Evolutionary conservation across 371 early-diverging fungal species (phyloP).

Genomic region (Mortierella sp.): DNA sequence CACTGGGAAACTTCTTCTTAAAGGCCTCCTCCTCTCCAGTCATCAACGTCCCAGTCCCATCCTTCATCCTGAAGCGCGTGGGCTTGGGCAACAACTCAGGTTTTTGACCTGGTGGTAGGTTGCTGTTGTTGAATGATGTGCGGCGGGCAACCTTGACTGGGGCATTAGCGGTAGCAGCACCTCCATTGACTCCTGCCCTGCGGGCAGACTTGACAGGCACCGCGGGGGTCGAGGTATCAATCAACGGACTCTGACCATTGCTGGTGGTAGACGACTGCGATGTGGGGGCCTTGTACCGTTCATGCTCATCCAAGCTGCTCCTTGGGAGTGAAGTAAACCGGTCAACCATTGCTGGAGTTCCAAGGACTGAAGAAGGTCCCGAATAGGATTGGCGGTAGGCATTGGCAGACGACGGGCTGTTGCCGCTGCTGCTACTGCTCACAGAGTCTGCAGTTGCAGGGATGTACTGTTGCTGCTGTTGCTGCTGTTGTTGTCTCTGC

Average conservation of each 20-base stretch:
- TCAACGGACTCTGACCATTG: not conserved
- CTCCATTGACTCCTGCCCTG: slow-evolving; percentile 18
- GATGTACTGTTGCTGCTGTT: slow-evolving; percentile 22
- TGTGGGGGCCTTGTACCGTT: slow-evolving; percentile 2
- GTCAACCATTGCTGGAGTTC: not conserved
- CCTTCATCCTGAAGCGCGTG: slow-evolving; percentile 56
- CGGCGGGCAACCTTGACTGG: slow-evolving; percentile 30
- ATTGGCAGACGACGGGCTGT: slow-evolving; percentile 5
- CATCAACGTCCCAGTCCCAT: slow-evolving; percentile 36
- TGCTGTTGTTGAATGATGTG: slow-evolving; percentile 17
- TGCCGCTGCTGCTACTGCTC: not conserved
- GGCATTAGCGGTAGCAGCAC: not conserved
- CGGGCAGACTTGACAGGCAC: slow-evolving; percentile 45
- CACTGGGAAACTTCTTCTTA: slow-evolving; percentile 42
- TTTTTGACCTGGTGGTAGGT: slow-evolving; percentile 38
- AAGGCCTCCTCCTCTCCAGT: slow-evolving; percentile 55
- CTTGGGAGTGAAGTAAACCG: not conserved
- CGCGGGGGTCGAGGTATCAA: slow-evolving; percentile 10
- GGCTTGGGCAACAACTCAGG: slow-evolving; percentile 54
- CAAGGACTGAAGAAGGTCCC: not conserved
- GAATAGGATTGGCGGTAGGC: not conserved
- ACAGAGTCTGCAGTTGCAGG: not conserved
- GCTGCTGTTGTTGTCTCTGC: slow-evolving; percentile 27
- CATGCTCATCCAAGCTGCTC: slow-evolving; percentile 14
- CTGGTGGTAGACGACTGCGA: not conserved